These are phyloP conservation scores for Crinitomyces ghanaensis DNA, from an alignment of 805 yeast species.

Conservation along the genomic window DNA sequence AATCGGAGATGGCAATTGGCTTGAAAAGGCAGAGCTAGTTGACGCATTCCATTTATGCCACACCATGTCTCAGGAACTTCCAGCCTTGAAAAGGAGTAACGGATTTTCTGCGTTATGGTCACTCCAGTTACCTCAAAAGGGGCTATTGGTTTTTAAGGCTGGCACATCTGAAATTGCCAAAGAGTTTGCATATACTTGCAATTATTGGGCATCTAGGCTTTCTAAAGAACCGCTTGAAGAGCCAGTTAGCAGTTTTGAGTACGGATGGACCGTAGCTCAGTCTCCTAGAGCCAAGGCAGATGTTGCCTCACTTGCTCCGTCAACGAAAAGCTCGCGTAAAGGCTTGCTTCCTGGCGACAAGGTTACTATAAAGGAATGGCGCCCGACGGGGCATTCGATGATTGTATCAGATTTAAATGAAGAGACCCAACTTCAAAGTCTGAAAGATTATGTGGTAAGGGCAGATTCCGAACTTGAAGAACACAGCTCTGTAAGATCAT, in stretches of 20 bases:
- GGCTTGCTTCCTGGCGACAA: conserved; percentile 18
- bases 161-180: conserved; percentile 56
- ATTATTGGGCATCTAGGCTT: conserved; percentile 82
- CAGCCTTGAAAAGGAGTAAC: conserved; percentile 24
- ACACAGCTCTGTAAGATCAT: conserved; percentile 34
- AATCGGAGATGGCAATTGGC: conserved; percentile 60
- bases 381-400: conserved; percentile 23
- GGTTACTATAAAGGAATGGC: conserved; percentile 23
- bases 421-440: conserved; percentile 30
- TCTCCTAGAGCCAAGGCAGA: background rate
- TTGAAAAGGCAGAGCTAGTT: conserved; percentile 46
- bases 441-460: conserved; percentile 31
- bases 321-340: conserved; percentile 1
- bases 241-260: conserved; percentile 62
- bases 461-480: conserved; percentile 31
- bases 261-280: conserved; percentile 49
- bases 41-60: conserved; percentile 43
- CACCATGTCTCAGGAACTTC: conserved; percentile 30
- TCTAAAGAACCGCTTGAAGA: conserved; percentile 69
- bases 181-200: conserved; percentile 65
- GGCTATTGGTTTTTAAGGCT: conserved; percentile 47
- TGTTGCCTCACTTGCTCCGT: background rate
- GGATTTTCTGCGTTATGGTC: conserved; percentile 39
- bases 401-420: conserved; percentile 21
- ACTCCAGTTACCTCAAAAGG: conserved; percentile 39